Evolutionary conservation across 176 grass and related monocot species (phyloP).

Genomic region (Oryza punctata): DNA sequence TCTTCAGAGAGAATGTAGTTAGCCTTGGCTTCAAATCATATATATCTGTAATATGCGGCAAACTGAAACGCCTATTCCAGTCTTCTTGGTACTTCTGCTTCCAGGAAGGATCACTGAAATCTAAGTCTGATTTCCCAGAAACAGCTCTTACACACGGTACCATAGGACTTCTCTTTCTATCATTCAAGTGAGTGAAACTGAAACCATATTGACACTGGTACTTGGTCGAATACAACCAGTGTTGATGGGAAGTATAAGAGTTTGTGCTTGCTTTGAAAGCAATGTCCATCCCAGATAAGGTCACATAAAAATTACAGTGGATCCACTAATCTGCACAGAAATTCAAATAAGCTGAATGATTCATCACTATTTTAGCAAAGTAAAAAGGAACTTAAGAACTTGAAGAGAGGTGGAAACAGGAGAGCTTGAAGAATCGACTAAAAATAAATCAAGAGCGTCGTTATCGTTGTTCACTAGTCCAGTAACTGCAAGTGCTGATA

Average conservation of each 20-base stretch:
- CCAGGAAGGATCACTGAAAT: conserved; percentile 79
- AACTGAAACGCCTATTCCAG: conserved; percentile 69
- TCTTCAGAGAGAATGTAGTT: conserved; percentile 84
- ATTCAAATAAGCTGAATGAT: neutral
- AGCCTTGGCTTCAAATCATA: conserved; percentile 78
- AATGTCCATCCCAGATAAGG: conserved; percentile 49
- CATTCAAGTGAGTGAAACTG: conserved; percentile 14
- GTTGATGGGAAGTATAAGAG: conserved; percentile 1
- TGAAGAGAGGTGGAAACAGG: neutral
- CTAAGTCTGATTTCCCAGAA: conserved; percentile 48
- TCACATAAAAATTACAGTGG: neutral
- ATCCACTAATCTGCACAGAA: conserved; percentile 27
- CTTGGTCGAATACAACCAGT: conserved; percentile 18
- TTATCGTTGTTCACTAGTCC: neutral
- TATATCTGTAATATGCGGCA: conserved; percentile 89
- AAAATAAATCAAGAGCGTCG: neutral
- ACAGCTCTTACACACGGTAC: conserved; percentile 35
- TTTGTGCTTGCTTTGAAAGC: conserved; percentile 42
- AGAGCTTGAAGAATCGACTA: neutral
- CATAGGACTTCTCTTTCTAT: conserved; percentile 27
- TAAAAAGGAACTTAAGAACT: neutral
- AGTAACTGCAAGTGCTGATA: neutral
- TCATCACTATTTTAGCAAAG: neutral
- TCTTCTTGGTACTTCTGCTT: conserved; percentile 72
- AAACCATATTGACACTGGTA: conserved; percentile 35